phyloP scores from a whole-genome alignment of 2,329 filamentous ascomycete species.

The Trichoderma endophyticum region DNA sequence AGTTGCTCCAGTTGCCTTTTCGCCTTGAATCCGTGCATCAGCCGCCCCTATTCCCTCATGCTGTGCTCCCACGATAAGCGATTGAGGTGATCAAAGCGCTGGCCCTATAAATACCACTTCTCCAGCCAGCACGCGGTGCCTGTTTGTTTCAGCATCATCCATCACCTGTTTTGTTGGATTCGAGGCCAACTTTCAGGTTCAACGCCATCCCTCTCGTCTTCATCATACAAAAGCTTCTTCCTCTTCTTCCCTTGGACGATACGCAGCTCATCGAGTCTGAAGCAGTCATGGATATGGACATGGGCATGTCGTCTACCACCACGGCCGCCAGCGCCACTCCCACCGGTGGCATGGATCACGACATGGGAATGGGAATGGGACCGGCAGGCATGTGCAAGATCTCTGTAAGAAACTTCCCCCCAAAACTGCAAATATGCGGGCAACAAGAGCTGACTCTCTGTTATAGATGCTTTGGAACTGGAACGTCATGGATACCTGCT shows the following conservation, averaged over 20 bases:
- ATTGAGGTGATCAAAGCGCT: not conserved
- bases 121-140: not conserved
- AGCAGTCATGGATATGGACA: not conserved
- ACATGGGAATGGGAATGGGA: slow-evolving; percentile 25
- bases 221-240: not conserved
- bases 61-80: slow-evolving; percentile 2
- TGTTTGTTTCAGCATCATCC: not conserved
- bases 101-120: not conserved
- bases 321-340: slow-evolving; percentile 7
- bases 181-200: no score
- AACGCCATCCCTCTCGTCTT: not conserved
- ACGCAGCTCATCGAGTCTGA: not conserved
- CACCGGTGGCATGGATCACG: slow-evolving; percentile 20
- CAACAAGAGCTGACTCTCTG: not conserved
- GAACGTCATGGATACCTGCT: slow-evolving; percentile 67
- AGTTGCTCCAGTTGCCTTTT: not conserved
- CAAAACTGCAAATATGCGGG: not conserved
- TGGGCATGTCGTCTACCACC: slow-evolving; percentile 8
- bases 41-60: not conserved
- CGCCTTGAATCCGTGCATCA: not conserved
- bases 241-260: not conserved
- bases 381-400: slow-evolving; percentile 41
- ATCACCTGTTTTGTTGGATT: not conserved
- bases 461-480: slow-evolving; percentile 76
- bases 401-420: slow-evolving; percentile 24